Evolutionary conservation across 2,329 filamentous ascomycete species (phyloP), one percentile per base, ranked within the genome.

Genomic region (Fusarium chaquense): DNA sequence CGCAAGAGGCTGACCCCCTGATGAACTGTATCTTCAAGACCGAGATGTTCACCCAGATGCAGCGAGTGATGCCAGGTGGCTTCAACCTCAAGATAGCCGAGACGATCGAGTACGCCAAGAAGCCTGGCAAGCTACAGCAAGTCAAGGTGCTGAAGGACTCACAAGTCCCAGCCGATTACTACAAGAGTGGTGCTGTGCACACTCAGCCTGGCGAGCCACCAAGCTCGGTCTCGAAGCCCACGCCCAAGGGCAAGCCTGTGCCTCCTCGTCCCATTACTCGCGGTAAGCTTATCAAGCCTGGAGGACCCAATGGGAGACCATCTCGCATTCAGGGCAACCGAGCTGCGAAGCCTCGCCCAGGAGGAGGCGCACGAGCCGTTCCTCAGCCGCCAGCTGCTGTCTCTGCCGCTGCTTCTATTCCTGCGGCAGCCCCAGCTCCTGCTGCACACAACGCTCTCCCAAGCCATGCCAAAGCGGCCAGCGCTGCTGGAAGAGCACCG

Each of bases 21-120:
- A 81, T 99, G 75, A 97, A 91, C 81, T 99, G 96, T 77, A 83
- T 98, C 22, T 90, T 99, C 80, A 99, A 99, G 84, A 99, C 96
- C 0, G 96, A 99, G 77, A 90, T 99, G 80, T 97, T 98, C 77
- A 97, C 95, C 1, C 94, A 98, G 69, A 90, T 99, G 82, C 89
- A 91, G 77, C 90, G 89, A 52, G 89, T 90, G 54, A 92, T 97
- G 80, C 90, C 92, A 5, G 93, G 92, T 11, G 90, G 92, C 12
- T 87, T 97, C 77, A 93, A 90, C 77, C 82, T 99, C 49, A 93
- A 92, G 80, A 91, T 98, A 67, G 89, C 84, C n/a, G 91, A 96
- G 30, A 86, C 86, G 62, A 94, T 99, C 73, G 93, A 97, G 78
- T 99, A 97, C 80, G 94, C 95, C 77, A 99, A 98, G 86, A 99